Evolutionary conservation across 768 basidiomycete species (phyloP), one percentile per base, ranked within the genome.

Genomic region (Pleurotus tuoliensis): DNA sequence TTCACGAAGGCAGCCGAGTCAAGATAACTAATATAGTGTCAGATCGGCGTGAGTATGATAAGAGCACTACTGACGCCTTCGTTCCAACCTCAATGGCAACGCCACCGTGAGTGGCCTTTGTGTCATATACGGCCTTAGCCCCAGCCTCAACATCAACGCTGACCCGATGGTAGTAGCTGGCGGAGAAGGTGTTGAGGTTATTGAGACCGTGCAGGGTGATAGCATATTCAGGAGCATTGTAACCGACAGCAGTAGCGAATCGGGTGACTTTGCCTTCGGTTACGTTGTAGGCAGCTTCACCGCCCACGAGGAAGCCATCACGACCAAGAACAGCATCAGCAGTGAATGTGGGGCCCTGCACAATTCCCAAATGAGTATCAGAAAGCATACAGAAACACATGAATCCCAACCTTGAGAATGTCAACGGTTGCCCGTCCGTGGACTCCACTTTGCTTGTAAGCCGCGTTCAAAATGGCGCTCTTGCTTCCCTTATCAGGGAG

Each of bases 141-240:
- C 93, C 93, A 59, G 92, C 94, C 77, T 96, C 94, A 50, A 95
- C 92, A 66, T 94, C 92, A 58, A 79, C 73, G 72, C 80, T 89
- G 70, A 97, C 94, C 59, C 90, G 89, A 84, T 99, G 97, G 82
- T 98, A 98, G 84, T 98, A 99, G 73, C 89, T 92, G 58, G 96
- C 97, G 53, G 89, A 81, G 80, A 94, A 98, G 66, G 87, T 88
- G 71, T 87, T 89, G 72, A 97, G 75, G 83, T 97, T 98, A 80
- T 91, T 89, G 69, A 98, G 84, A 62, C 89, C 93, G 75, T 98
- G 95, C 58, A 98, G 63, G 68, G 95, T 93, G 71, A 98, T 84
- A 59, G 94, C 89, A 73, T 95, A 96, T 71, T 98, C 92, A 34
- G 95, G 92, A 41, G 96, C 95, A 68, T 91, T 94, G 85, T 89